Evolutionary conservation across 495 filamentous ascomycete genomes (phyloP).

Genomic region (Aspergillus heteromorphus): DNA sequence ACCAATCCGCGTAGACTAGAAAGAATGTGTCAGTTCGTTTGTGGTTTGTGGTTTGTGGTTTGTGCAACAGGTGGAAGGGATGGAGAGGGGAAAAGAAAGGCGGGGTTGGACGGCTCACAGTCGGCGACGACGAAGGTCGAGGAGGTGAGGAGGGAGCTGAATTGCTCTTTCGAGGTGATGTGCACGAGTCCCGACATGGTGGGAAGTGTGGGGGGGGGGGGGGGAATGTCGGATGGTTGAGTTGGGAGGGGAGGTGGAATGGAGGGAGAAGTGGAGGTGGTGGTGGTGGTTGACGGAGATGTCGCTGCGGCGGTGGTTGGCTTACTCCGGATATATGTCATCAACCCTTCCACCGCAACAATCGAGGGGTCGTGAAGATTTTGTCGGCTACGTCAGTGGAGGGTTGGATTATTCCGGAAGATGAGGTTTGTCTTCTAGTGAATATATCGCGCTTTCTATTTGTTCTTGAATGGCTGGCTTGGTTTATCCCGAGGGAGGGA

Average conservation of each 20-base stretch:
- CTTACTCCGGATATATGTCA: constrained; percentile 28
- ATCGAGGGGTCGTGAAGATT: too few species aligned
- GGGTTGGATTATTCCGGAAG: background rate
- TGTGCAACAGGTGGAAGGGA: constrained; percentile 6
- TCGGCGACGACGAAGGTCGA: constrained; percentile 75
- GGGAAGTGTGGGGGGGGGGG: too few species aligned
- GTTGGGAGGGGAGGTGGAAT: constrained; percentile 10
- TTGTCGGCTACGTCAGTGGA: background rate
- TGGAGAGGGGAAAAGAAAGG: constrained; percentile 14
- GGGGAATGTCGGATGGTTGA: constrained; percentile 2
- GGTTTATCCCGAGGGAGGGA: too few species aligned
- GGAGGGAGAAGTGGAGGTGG: constrained; percentile 3
- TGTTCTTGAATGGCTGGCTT: too few species aligned
- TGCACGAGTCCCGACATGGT: constrained; percentile 61
- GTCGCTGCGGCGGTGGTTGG: constrained; percentile 17
- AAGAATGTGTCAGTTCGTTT: constrained; percentile 17
- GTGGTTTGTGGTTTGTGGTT: too few species aligned
- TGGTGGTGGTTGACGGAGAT: constrained; percentile 11
- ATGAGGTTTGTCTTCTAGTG: too few species aligned
- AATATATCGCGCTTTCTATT: too few species aligned
- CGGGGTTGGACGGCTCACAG: constrained; percentile 54
- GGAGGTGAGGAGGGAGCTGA: constrained; percentile 59
- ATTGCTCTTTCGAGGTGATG: constrained; percentile 67
- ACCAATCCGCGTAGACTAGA: constrained; percentile 84
- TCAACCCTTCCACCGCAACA: constrained; percentile 19